Percentiles rank a stretch among this genome's conserved stretches.
phyloP scores from a whole-genome alignment of 2,329 filamentous ascomycete species.

The Colletotrichum endophyticum region DNA sequence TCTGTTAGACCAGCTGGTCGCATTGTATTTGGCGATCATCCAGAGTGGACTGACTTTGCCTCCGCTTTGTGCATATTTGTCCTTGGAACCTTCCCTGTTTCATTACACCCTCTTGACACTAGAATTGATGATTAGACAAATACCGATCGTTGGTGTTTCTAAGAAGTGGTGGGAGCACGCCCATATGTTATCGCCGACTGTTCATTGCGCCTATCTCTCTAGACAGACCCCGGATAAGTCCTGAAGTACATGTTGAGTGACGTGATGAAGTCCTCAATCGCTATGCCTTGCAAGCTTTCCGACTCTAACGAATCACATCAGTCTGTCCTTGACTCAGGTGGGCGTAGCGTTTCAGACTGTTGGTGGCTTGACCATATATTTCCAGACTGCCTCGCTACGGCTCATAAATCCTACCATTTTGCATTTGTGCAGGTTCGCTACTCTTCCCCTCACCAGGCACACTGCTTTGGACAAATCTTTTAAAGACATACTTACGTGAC shows the following conservation, averaged over 20 bases:
- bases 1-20: not conserved
- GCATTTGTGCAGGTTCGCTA: no score
- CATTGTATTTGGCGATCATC: not conserved
- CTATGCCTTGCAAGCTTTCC: not conserved
- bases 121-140: not conserved
- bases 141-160: rapidly evolving
- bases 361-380: not conserved
- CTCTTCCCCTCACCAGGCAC: not conserved
- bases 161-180: rapidly evolving
- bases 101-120: not conserved
- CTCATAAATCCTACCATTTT: rapidly evolving
- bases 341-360: not conserved
- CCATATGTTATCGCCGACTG: not conserved
- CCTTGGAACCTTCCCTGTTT: not conserved
- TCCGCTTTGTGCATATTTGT: not conserved
- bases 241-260: rapidly evolving
- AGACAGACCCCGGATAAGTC: not conserved
- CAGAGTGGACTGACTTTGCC: not conserved
- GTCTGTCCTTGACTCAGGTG: rapidly evolving
- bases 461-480: rapidly evolving
- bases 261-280: rapidly evolving
- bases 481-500: rapidly evolving
- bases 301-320: not conserved
- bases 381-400: no score
- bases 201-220: not conserved